A percentile compares a stretch with the other conserved stretches of the same genome.
Conservation (phyloP, 441 rosid genomes). For the Erysimum cheiri region DNA sequence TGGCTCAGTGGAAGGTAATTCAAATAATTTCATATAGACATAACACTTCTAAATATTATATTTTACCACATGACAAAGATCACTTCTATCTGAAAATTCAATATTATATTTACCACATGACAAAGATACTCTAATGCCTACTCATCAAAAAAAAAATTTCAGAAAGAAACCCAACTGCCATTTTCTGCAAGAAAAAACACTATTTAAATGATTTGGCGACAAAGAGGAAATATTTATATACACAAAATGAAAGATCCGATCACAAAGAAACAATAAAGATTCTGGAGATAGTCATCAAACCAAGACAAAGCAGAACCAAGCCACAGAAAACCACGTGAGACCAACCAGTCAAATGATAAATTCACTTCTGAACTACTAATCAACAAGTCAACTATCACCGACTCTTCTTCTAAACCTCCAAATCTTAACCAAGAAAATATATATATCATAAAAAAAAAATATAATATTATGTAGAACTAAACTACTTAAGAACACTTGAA, state of each 20-base stretch:
- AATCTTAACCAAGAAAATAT: slow-evolving; percentile 2
- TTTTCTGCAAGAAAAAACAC: slow-evolving; percentile 2
- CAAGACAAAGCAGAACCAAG: slow-evolving; percentile 13
- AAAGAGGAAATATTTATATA: not conserved
- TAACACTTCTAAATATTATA: not conserved
- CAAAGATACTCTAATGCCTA: slow-evolving; percentile 13
- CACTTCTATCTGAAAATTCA: not conserved
- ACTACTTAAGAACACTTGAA: not conserved
- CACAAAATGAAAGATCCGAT: slow-evolving; percentile 39
- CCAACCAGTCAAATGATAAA: not conserved
- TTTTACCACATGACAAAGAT: too few species aligned
- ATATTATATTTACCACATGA: slow-evolving; percentile 18
- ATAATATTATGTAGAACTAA: not conserved
- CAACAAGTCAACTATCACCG: slow-evolving; percentile 28
- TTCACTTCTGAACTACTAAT: slow-evolving; percentile 11
- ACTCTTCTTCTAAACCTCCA: slow-evolving; percentile 19
- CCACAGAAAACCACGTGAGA: slow-evolving; percentile 39
- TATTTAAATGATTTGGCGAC: not conserved
- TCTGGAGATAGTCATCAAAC: slow-evolving; percentile 1
- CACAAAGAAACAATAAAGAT: slow-evolving; percentile 31
- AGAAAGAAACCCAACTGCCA: not conserved
- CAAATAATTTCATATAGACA: not conserved
- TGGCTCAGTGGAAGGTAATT: not conserved
- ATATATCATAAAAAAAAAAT: not conserved
- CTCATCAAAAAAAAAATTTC: slow-evolving; percentile 15